A percentile compares a stretch with the other conserved stretches of the same genome.
Evolutionary conservation across 176 grass and related monocot genomes (phyloP).

Genomic region (Triticum timopheevii): DNA sequence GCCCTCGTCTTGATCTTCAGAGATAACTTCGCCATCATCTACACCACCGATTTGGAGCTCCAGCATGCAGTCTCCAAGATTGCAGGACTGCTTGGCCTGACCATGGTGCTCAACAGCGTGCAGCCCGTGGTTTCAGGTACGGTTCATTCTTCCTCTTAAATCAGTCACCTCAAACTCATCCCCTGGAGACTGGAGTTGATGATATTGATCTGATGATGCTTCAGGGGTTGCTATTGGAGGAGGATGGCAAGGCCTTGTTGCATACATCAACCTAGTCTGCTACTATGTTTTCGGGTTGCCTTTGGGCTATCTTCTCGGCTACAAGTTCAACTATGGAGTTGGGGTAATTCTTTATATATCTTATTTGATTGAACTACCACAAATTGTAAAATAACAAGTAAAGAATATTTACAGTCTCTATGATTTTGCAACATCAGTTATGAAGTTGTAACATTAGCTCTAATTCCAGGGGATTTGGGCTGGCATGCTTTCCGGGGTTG

Average conservation of each 20-base stretch:
- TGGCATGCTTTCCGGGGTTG: conserved; percentile 52
- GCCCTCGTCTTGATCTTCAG: conserved; percentile 18
- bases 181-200: too few species aligned
- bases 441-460: too few species aligned
- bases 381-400: not conserved
- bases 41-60: conserved; percentile 28
- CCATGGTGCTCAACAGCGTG: conserved; percentile 76
- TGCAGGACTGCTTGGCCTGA: conserved; percentile 38
- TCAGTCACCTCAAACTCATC: not conserved
- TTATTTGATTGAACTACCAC: not conserved
- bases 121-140: conserved; percentile 59
- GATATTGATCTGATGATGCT: not conserved
- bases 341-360: conserved; percentile 33
- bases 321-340: conserved; percentile 35
- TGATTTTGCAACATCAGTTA: too few species aligned
- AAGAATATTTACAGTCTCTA: too few species aligned
- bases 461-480: conserved; percentile 53
- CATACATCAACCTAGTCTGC: conserved; percentile 70
- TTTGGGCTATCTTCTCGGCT: conserved; percentile 51
- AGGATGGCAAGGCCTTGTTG: conserved; percentile 63
- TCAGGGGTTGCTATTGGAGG: conserved; percentile 53
- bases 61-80: conserved; percentile 41
- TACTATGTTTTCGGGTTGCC: conserved; percentile 54
- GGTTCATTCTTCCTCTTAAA: not conserved
- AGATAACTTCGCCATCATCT: conserved; percentile 39